Evolutionary conservation across 805 yeast species (phyloP), one percentile per base, ranked within the genome.

Genomic region (Candida tibetensis): DNA sequence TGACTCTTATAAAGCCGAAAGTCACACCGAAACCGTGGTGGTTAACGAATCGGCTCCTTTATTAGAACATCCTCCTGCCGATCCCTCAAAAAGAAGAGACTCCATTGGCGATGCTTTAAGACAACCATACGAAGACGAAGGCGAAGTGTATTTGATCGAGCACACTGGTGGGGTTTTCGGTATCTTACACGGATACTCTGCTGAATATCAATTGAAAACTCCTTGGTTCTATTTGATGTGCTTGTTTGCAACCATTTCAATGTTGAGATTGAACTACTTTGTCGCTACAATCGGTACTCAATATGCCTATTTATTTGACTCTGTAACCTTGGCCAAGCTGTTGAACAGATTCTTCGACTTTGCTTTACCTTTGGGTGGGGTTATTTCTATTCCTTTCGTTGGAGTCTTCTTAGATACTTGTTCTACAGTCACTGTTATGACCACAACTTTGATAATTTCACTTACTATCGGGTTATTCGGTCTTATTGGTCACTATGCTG

Each of bases 251-350:
- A 73, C 76, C 15, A 67, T 76, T 41, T 79, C 72, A 57, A 76
- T 76, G 82, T 62, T 76, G 42, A 60, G 81, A 49, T 58, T 76
- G 39, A 76, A 76, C 56, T 76, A 76, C 56, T 76, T 76, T 53
- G 81, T 76, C 34, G 81, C 81, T 17, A 76, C 82, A 13, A 64
- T 76, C 40, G 69, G 72, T 36, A 66, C 81, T n/a, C 82, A 76
- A 51, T 76, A 76, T 49, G 54, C 70, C 9, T 76, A 58, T 46
- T 51, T 76, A 37, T 59, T 76, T 30, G 60, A 60, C 14, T 72
- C 77, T 0, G 42, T 58, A 12, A 41, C 45, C 7, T 41, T 36
- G 23, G 76, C 79, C 3, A 64, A 62, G 28, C 39, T 49, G 16
- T 63, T 76, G 44, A 76, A 74, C 51, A 63, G 58, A 41, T 52